phyloP scores from a whole-genome alignment of 2,329 filamentous ascomycete genomes.

The Hirsutella minnesotensis region DNA sequence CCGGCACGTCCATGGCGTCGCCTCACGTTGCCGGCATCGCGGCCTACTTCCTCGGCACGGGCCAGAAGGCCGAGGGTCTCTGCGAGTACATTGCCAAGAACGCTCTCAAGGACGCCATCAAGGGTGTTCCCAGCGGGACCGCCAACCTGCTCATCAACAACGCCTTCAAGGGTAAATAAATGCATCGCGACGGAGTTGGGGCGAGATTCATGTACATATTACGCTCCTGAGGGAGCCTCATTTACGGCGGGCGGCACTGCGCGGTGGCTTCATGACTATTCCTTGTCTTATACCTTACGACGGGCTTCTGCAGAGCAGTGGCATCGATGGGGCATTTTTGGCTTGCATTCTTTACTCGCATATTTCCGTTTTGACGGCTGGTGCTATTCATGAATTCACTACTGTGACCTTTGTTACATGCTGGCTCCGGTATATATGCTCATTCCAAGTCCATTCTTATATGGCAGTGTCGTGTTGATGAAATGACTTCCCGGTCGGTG shows the following conservation, averaged over 20 bases:
- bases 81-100: slow-evolving; percentile 32
- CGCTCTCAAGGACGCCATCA: slow-evolving; percentile 27
- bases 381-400: background rate
- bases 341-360: background rate
- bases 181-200: background rate
- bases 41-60: slow-evolving; percentile 33
- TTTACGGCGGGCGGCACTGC: background rate
- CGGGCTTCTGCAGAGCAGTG: background rate
- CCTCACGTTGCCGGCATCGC: slow-evolving; percentile 27
- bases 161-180: slow-evolving; percentile 18
- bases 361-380: background rate
- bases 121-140: slow-evolving; percentile 28
- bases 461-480: slow-evolving; percentile 23
- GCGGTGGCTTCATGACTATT: background rate
- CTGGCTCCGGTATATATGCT: slow-evolving; percentile 5
- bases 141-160: slow-evolving; percentile 45
- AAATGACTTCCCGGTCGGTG: slow-evolving; percentile 34
- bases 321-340: background rate
- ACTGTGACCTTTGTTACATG: background rate
- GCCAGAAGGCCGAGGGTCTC: slow-evolving; percentile 30
- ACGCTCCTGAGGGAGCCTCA: background rate
- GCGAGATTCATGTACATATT: background rate
- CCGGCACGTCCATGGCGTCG: slow-evolving; percentile 30
- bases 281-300: background rate
- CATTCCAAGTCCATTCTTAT: slow-evolving; percentile 18